phyloP scores from a whole-genome alignment of 1,139 yeast species.

The Hyphopichia buzzinii region DNA sequence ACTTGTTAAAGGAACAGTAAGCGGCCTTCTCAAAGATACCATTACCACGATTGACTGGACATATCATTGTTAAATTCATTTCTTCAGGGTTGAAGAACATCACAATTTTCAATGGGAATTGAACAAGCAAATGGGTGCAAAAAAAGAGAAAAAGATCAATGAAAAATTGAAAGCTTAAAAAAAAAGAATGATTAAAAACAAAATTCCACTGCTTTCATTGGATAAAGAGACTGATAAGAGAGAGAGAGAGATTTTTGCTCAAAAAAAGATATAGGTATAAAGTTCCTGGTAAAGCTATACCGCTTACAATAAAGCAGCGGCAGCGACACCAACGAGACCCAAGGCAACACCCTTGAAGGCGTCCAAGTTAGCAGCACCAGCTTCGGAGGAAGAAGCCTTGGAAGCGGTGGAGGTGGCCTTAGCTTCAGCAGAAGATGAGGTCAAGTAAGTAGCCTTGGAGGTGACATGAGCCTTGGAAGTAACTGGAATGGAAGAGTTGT shows the following conservation, averaged over 20 bases:
- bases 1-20: no score
- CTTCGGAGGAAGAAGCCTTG: conserved; percentile 14
- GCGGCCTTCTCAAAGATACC: no score
- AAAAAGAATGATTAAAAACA: not conserved
- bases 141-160: not conserved
- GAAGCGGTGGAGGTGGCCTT: conserved; percentile 5
- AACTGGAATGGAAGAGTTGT: conserved; percentile 13
- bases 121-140: not conserved
- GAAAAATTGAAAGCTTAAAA: not conserved
- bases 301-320: conserved; percentile 45
- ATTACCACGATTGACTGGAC: no score
- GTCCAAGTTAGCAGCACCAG: conserved; percentile 32
- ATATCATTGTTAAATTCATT: no score
- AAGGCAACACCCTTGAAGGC: conserved; percentile 37
- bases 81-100: no score
- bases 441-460: conserved; percentile 7
- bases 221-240: not conserved
- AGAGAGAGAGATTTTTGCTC: not conserved
- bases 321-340: conserved; percentile 48
- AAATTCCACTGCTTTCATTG: not conserved
- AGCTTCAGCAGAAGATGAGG: conserved; percentile 2
- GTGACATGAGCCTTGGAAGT: conserved; percentile 10
- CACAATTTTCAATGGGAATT: no score
- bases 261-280: not conserved
- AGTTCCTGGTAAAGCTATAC: not conserved